Evolutionary conservation across 116 monocot species (phyloP), one percentile per base, ranked within the genome.

Genomic region (Posidonia oceanica): DNA sequence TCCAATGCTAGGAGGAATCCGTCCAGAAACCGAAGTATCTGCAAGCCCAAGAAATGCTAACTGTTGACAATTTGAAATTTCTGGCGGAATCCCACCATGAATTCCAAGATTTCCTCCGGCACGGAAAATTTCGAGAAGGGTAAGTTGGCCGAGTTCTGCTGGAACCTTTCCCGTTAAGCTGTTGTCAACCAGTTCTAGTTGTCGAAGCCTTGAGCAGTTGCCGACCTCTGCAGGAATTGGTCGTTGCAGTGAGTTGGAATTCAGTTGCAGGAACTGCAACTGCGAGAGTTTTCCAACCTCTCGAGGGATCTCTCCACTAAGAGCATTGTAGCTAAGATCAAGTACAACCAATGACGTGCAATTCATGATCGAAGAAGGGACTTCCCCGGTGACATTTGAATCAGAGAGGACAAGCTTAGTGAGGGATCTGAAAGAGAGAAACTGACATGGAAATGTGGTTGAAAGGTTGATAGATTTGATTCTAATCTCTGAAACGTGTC

Each of bases 391-490:
- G 52, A 78, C 40, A 36, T 78, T 78, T 42, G 76, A 82, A 23
- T 77, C 71, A 11, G 87, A 65, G 54, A 91, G 75, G 60, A 69
- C 58, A 67, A 91, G 79, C 4, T 59, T 63, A 7, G 63, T 39
- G 59, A 90, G 83, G 1, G 61, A 41, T 11, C 21, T 3, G 17
- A 75, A 70, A 16, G 66, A 56, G 52, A 61, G 72, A 37, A 93
- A 80, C 2, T 78, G 68, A 64, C 60, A 65, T 8, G 93, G 93
- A 56, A 94, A 75, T 17, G 59, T 75, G 72, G 66, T 57, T 56
- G 69, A 79, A 56, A 40, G 72, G 66, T 57, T 56, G 69, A 79
- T 64, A 40, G 69, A 69, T 41, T 38, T 73, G 79, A 79, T 79
- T 18, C 20, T 41, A 36, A 79, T 56, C 40, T 69, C 79, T 56